Percentiles rank a stretch among this genome's conserved stretches.
These are phyloP conservation scores for Salvia hispanica DNA, from an alignment of 257 asterid species.

Conservation along the genomic window DNA sequence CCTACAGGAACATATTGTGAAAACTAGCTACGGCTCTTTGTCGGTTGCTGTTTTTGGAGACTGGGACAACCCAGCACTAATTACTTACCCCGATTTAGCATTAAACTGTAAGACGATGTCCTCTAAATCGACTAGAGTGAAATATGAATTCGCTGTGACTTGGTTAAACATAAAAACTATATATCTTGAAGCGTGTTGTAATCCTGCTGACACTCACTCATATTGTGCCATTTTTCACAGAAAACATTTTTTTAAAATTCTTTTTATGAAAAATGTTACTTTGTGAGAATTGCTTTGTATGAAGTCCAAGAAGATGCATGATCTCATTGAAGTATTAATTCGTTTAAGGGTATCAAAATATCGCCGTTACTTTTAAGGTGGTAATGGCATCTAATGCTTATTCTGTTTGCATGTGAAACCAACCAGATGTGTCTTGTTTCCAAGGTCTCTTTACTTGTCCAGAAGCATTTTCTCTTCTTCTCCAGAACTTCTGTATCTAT, in stretches of 20 bases:
- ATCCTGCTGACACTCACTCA: constrained; percentile 15
- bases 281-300: not conserved
- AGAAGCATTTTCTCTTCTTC: constrained; percentile 67
- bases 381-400: constrained; percentile 32
- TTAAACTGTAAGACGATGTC: constrained; percentile 67
- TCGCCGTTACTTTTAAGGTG: constrained; percentile 7
- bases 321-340: constrained; percentile 18
- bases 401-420: constrained; percentile 35
- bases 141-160: constrained; percentile 2
- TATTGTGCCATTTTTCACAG: not conserved
- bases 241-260: not conserved
- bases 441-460: constrained; percentile 67
- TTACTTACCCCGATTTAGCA: constrained; percentile 94
- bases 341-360: constrained; percentile 20
- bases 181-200: constrained; percentile 8
- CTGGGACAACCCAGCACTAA: constrained; percentile 85
- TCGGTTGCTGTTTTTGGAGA: constrained; percentile 84
- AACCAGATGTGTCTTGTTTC: constrained; percentile 67
- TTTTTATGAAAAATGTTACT: not conserved
- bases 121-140: not conserved
- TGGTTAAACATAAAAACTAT: not conserved
- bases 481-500: constrained; percentile 74
- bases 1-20: constrained; percentile 69
- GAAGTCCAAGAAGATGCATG: constrained; percentile 18
- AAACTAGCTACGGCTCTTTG: constrained; percentile 62